Evolutionary conservation across 257 asterid species (phyloP).

Genomic region (Paraleonurus japonicus): DNA sequence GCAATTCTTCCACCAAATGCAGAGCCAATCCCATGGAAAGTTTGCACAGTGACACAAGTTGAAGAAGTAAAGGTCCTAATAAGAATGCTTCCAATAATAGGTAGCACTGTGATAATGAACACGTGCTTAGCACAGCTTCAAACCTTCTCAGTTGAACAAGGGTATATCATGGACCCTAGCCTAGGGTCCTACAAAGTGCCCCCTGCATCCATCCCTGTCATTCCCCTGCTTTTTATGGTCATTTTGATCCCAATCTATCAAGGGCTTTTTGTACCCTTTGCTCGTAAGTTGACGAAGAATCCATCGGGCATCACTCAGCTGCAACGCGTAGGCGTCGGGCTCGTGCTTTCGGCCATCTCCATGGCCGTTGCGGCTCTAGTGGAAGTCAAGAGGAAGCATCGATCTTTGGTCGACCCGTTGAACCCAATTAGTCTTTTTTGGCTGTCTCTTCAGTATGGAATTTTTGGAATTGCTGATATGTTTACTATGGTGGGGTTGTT

Average conservation of each 20-base stretch:
- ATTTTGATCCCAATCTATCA: slow-evolving; percentile 66
- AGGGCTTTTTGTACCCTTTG: slow-evolving; percentile 50
- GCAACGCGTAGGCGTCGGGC: slow-evolving; percentile 74
- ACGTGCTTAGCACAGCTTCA: slow-evolving; percentile 79
- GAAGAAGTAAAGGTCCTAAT: slow-evolving; percentile 65
- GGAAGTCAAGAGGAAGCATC: slow-evolving; percentile 42
- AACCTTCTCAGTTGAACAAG: slow-evolving; percentile 73
- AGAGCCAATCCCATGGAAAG: slow-evolving; percentile 40
- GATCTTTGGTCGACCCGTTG: slow-evolving; percentile 21
- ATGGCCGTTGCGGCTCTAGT: slow-evolving; percentile 58
- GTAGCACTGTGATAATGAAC: slow-evolving; percentile 71
- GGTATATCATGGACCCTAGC: slow-evolving; percentile 44
- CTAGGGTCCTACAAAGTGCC: slow-evolving; percentile 61
- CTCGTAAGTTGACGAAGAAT: slow-evolving; percentile 46
- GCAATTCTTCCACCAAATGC: slow-evolving; percentile 36
- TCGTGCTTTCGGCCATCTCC: slow-evolving; percentile 60
- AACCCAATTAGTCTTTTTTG: slow-evolving; percentile 60
- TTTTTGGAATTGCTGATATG: slow-evolving; percentile 76
- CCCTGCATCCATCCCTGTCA: slow-evolving; percentile 60
- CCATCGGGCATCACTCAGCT: slow-evolving; percentile 74
- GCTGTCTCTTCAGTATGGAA: slow-evolving; percentile 60
- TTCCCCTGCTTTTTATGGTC: slow-evolving; percentile 67
- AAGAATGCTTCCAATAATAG: slow-evolving; percentile 69
- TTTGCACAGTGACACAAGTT: slow-evolving; percentile 64
- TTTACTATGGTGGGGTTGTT: slow-evolving; percentile 60